Base-by-base conservation (phyloP, 257 asterid species). In the Parsonsia alboflavescens region DNA sequence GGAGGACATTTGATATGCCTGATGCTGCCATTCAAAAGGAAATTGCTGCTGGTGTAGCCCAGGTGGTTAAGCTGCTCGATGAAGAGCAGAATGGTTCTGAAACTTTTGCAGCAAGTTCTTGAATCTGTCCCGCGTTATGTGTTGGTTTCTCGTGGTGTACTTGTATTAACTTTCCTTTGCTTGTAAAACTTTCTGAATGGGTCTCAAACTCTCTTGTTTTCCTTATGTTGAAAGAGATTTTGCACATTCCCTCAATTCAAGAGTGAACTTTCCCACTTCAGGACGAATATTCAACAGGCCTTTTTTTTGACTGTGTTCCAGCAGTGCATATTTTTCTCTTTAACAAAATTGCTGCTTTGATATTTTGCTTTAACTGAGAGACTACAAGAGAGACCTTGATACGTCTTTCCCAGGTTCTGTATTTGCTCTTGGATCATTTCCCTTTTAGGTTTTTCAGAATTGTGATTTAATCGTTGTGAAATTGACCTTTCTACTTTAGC, bases 1-100 rank as follows among this genome's bases (percentile, higher is more conserved):
- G 99, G 89, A 90, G 99, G 80, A 87, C 96, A 3, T 92, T 95
- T 64, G 96, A 95, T 48, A 87, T 95, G 97, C 99, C 99, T 13
- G 96, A 90, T 76, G 79, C 87, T 11, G 70, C 65, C 33, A 82
- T 90, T 69, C 86, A 86, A 81, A 90, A 88, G 83, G 98, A 87
- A 80, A 86, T 92, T 62, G 93, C 96, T 44, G 94, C 91, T n/a
- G 97, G 97, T 36, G 98, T 95, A 9, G 93, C 98, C 6, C 88
- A 90, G 85, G 96, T 95, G 5, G 90, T 95, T 75, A 91, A 80
- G 57, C 82, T 95, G 98, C 88, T 95, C 46, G 93, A 90, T 70
- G 74, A 88, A 42, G 97, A 90, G 52, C 86, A 77, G 5, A 70
- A 80, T 63, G 79, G 74, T 57, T 82, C 89, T 42, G 93, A 88